phyloP scores from a whole-genome alignment of 139 green algal genomes.

The Haematococcus sp. region DNA sequence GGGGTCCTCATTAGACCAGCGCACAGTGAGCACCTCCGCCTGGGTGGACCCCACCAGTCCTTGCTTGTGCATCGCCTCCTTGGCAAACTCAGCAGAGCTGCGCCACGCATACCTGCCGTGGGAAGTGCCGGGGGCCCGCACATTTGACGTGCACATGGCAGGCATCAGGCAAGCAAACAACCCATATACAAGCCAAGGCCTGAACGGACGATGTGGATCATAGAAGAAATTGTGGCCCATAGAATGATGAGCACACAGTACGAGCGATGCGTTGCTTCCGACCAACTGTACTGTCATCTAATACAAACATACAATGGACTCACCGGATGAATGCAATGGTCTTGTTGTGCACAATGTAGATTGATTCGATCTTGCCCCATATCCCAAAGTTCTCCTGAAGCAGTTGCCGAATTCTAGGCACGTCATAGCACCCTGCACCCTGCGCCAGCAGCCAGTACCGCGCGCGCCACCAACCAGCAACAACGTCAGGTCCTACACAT shows the following conservation, averaged over 20 bases:
- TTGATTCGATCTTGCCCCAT: constrained; percentile 55
- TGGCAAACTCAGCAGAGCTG: constrained; percentile 73
- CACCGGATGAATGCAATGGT: constrained; percentile 68
- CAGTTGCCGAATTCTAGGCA: constrained; percentile 42
- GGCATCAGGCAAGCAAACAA: too few relatives aligned
- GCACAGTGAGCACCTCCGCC: constrained; percentile 59
- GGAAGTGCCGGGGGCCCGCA: too few relatives aligned
- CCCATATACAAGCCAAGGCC: too few relatives aligned
- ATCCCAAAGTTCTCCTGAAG: constrained; percentile 48
- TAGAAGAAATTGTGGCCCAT: too few relatives aligned
- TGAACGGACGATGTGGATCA: too few relatives aligned
- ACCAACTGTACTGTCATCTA: background rate
- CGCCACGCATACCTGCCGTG: constrained; percentile 60
- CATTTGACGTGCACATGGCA: too few relatives aligned
- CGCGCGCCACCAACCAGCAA: too few relatives aligned
- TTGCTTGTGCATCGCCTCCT: constrained; percentile 75
- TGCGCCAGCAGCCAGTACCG: constrained; percentile 24
- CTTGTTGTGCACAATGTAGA: constrained; percentile 65
- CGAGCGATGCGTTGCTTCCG: too few relatives aligned
- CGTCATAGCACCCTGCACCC: constrained; percentile 46
- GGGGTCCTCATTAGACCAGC: constrained; percentile 78
- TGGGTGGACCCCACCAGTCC: constrained; percentile 42
- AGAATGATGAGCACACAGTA: too few relatives aligned
- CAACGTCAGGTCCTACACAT: too few relatives aligned
- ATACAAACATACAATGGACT: background rate